These are phyloP conservation scores for Mrakia blollopis DNA, from an alignment of 768 basidiomycete species.

Conservation along the genomic window DNA sequence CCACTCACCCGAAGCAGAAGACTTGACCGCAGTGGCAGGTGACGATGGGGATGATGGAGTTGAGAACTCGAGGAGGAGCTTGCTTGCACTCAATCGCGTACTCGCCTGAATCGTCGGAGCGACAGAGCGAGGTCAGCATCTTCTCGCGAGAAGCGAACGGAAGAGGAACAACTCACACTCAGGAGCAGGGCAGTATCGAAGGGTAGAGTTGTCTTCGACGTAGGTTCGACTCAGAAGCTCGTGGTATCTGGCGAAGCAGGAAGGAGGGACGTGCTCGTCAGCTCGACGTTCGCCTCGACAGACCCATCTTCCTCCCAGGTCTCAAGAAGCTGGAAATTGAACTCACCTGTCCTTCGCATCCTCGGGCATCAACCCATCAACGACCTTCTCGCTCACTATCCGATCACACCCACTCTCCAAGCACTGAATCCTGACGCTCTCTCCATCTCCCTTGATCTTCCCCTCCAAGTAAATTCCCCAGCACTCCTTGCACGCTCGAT, in stretches of 20 bases:
- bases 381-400: slow-evolving; percentile 45
- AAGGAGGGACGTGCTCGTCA: neutral
- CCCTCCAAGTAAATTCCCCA: slow-evolving; percentile 73
- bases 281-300: neutral
- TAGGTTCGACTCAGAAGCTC: slow-evolving; percentile 85
- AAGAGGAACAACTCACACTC: slow-evolving; percentile 52
- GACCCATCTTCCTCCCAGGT: no score
- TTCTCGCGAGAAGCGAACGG: neutral
- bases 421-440: slow-evolving; percentile 48
- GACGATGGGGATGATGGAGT: slow-evolving; percentile 81
- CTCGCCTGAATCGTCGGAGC: slow-evolving; percentile 44
- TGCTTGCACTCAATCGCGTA: slow-evolving; percentile 85
- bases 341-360: slow-evolving; percentile 48
- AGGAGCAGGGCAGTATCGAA: slow-evolving; percentile 94
- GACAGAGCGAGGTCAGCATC: neutral
- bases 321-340: no score
- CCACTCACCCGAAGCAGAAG: slow-evolving; percentile 76
- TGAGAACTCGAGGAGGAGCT: slow-evolving; percentile 71
- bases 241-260: slow-evolving; percentile 57
- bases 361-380: slow-evolving; percentile 53
- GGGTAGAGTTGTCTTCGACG: slow-evolving; percentile 70
- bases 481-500: slow-evolving; percentile 75
- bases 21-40: slow-evolving; percentile 71
- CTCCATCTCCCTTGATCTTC: slow-evolving; percentile 79
- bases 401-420: slow-evolving; percentile 48